Evolutionary conservation across 257 asterid species (phyloP), one percentile per base, ranked within the genome.

Genomic region (Euphrasia confusa): DNA sequence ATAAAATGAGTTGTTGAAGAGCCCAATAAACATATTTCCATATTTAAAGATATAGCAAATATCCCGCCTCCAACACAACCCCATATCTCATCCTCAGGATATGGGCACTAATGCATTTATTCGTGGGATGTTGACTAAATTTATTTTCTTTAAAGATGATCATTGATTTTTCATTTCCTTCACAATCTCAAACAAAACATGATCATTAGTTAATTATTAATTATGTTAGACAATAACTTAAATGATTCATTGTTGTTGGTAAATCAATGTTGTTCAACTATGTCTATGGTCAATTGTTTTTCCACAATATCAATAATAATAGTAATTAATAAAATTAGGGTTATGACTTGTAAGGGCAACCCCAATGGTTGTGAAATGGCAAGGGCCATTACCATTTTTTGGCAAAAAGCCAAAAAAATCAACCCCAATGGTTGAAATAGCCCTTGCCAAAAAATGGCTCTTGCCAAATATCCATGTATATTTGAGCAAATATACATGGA

Each of bases 21-120:
- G 54, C 7, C 69, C 50, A 50, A 58, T 28, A 37, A 61, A 24
- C 58, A 65, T 26, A 71, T 7, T 54, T 45, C 17, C 52, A 53
- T 17, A 24, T 7, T 71, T 18, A 67, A 12, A 24, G 9, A 56
- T 53, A 49, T 61, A 47, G 45, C 66, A 44, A 68, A 61, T 65
- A 74, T n/a, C 70, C 69, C 63, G 71, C 71, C 66, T 55, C 72
- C 74, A 72, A 70, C 84, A 72, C 65, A 76, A 69, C 83, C 90
- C 83, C 56, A 63, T 65, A 60, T 58, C 77, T 70, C 79, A 71
- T 78, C 84, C 84, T 56, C 66, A 54, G 79, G 80, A 69, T 48
- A 76, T 76, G 77, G 83, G 87, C 81, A 66, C 50, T 17, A 57
- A 70, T 71, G 73, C 71, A 4, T 68, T 65, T 73, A 45, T 72